These are phyloP conservation scores for Micractinium conductrix DNA, from an alignment of 139 green algal species.

Conservation along the genomic window DNA sequence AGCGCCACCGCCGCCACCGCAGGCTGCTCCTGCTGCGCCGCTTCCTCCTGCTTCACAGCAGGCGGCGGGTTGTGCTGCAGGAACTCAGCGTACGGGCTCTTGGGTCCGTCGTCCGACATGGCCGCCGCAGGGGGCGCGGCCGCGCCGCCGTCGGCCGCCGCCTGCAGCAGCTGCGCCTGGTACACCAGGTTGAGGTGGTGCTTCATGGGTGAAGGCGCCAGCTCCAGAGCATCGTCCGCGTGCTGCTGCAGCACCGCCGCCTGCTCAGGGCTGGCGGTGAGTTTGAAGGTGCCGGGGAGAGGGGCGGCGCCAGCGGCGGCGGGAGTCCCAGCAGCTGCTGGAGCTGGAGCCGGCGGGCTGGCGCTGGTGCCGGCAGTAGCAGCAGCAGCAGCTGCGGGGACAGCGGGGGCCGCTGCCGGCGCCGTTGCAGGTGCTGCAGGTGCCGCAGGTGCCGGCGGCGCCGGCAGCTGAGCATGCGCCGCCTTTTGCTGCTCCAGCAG, in stretches of 20 bases:
- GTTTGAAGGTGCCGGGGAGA: background rate
- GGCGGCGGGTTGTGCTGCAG: background rate
- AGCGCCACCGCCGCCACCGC: background rate
- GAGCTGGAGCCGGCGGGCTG: background rate
- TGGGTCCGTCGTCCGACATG: no score
- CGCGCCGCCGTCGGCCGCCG: background rate
- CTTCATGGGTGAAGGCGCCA: background rate
- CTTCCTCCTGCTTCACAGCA: background rate
- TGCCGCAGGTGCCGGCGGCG: background rate
- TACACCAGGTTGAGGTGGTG: background rate
- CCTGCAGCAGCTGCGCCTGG: background rate
- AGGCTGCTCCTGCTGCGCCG: background rate
- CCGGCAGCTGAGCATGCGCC: background rate
- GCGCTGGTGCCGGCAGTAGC: no score
- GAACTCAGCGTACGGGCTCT: background rate
- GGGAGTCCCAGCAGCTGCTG: no score
- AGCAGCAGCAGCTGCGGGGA: no score
- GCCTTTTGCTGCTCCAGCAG: slow-evolving; percentile 15
- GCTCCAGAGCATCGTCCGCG: background rate
- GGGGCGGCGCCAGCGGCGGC: no score
- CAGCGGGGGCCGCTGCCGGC: no score
- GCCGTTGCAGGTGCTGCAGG: no score
- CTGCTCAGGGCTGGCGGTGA: slow-evolving; percentile 3
- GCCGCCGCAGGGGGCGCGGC: no score
- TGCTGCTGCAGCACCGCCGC: slow-evolving; percentile 5